Percentiles rank a stretch among this genome's conserved stretches.
These are phyloP conservation scores for Plectosphaerella cucumerina DNA, from an alignment of 2,329 filamentous ascomycete genomes.

Conservation along the genomic window DNA sequence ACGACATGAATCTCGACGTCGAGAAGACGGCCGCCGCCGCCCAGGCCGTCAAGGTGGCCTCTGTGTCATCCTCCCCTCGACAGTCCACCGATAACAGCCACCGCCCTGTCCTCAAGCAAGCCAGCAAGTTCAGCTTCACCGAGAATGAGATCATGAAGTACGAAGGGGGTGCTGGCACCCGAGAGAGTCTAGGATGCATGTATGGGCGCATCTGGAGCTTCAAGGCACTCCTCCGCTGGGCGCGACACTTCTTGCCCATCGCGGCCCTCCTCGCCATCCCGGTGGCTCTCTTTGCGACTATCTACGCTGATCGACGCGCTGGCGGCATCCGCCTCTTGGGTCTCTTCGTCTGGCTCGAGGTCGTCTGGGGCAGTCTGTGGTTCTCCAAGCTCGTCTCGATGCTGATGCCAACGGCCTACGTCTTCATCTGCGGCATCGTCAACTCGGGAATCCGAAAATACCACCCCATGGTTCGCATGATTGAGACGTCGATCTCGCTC, in stretches of 20 bases:
- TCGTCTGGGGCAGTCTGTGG: conserved; percentile 66
- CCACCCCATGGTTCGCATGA: conserved; percentile 57
- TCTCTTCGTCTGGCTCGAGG: conserved; percentile 66
- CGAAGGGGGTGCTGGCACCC: conserved; percentile 43
- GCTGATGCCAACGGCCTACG: conserved; percentile 56
- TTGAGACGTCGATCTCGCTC: conserved; percentile 63
- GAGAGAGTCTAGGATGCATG: conserved; percentile 63
- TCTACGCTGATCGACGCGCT: conserved; percentile 27
- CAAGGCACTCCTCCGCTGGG: conserved; percentile 60
- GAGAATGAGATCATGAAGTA: conserved; percentile 1
- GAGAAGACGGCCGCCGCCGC: neutral
- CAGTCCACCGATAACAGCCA: conserved; percentile 4
- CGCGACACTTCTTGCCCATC: conserved; percentile 64
- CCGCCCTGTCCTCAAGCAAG: neutral
- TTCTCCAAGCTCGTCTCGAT: conserved; percentile 61
- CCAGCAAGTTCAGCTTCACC: conserved; percentile 4
- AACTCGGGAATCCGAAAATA: conserved; percentile 69
- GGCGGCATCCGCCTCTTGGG: conserved; percentile 48
- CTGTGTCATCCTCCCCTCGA: conserved; percentile 13
- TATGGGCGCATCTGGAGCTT: conserved; percentile 62
- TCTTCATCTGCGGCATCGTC: conserved; percentile 66
- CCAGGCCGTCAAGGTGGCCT: neutral
- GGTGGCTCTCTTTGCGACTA: conserved; percentile 50
- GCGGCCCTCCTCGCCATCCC: conserved; percentile 59
- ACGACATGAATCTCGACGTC: neutral